Percentiles rank a stretch among this genome's conserved stretches.
These are phyloP conservation scores for Hypoxylon sp. DNA, from an alignment of 2,329 filamentous ascomycete species.

Conservation along the genomic window DNA sequence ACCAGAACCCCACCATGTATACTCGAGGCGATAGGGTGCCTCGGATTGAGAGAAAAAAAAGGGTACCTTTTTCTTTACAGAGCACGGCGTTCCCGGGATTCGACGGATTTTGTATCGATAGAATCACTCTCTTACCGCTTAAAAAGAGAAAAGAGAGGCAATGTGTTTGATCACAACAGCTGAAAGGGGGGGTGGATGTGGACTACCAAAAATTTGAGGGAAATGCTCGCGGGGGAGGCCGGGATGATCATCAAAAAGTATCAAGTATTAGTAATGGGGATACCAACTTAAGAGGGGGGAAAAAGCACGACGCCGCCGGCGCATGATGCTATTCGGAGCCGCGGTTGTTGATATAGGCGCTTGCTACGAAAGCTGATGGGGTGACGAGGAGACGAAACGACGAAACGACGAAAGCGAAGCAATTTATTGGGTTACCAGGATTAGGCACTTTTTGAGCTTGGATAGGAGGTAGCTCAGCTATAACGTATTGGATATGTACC, in stretches of 20 bases:
- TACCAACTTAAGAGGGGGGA: slow-evolving; percentile 10
- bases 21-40: slow-evolving; percentile 17
- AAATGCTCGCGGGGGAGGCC: slow-evolving; percentile 2
- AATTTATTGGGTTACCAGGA: slow-evolving; percentile 5
- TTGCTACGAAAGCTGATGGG: slow-evolving; percentile 13
- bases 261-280: slow-evolving; percentile 29
- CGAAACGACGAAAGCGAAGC: slow-evolving; percentile 5
- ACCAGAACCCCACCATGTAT: slow-evolving; percentile 1
- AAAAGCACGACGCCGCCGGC: slow-evolving; percentile 8
- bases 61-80: slow-evolving; percentile 22
- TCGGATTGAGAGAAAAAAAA: slow-evolving; percentile 6
- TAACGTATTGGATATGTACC: slow-evolving; percentile 1
- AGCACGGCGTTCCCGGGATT: slow-evolving; percentile 43
- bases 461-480: slow-evolving; percentile 14
- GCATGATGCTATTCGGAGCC: slow-evolving; percentile 15
- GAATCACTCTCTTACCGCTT: slow-evolving; percentile 18
- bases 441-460: slow-evolving; percentile 10
- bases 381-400: slow-evolving; percentile 27
- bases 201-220: slow-evolving; percentile 11
- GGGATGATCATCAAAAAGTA: background rate
- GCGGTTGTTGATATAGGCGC: slow-evolving; percentile 5
- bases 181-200: slow-evolving; percentile 2
- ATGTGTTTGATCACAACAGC: slow-evolving; percentile 22
- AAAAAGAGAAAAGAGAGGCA: slow-evolving; percentile 11
- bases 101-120: slow-evolving; percentile 35